Evolutionary conservation across 495 filamentous ascomycete genomes (phyloP).

Genomic region (Aspergillus kassunensis): DNA sequence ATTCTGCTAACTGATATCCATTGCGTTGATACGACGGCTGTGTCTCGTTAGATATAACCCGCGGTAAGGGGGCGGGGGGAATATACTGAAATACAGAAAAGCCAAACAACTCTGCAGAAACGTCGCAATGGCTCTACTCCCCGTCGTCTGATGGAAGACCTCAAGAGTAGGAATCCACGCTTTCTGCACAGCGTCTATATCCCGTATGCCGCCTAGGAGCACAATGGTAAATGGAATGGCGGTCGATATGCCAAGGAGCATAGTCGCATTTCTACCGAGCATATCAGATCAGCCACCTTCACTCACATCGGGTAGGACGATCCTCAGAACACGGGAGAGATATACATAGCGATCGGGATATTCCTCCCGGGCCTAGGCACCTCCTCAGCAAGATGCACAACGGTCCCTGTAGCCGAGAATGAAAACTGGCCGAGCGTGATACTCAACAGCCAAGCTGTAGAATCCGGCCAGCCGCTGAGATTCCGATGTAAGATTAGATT

Average conservation of each 20-base stretch:
- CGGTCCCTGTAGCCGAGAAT: slow-evolving; percentile 18
- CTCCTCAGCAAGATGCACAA: slow-evolving; percentile 30
- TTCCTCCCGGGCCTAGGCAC: slow-evolving; percentile 23
- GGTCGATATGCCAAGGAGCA: slow-evolving; percentile 25
- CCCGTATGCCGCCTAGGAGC: slow-evolving; percentile 25
- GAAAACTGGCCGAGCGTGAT: slow-evolving; percentile 20
- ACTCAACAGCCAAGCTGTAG: slow-evolving; percentile 22
- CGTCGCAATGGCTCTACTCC: slow-evolving; percentile 21
- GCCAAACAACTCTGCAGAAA: slow-evolving; percentile 26
- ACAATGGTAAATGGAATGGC: slow-evolving; percentile 27
- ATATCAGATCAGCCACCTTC: neutral
- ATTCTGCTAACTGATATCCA: slow-evolving; percentile 24
- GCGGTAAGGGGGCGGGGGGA: slow-evolving; percentile 1
- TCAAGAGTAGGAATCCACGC: slow-evolving; percentile 26
- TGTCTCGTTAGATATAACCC: neutral
- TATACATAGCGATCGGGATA: slow-evolving; percentile 24
- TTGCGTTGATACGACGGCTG: slow-evolving; percentile 15
- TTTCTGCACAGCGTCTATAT: slow-evolving; percentile 28
- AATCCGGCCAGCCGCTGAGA: slow-evolving; percentile 21
- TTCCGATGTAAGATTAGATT: slow-evolving; percentile 19
- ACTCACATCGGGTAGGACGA: no score
- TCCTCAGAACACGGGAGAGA: neutral
- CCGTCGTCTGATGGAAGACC: slow-evolving; percentile 30
- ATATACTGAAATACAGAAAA: slow-evolving; percentile 28
- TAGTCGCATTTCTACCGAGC: slow-evolving; percentile 18